Conservation (phyloP, 768 basidiomycete genomes). For the Kwoniella pini region DNA sequence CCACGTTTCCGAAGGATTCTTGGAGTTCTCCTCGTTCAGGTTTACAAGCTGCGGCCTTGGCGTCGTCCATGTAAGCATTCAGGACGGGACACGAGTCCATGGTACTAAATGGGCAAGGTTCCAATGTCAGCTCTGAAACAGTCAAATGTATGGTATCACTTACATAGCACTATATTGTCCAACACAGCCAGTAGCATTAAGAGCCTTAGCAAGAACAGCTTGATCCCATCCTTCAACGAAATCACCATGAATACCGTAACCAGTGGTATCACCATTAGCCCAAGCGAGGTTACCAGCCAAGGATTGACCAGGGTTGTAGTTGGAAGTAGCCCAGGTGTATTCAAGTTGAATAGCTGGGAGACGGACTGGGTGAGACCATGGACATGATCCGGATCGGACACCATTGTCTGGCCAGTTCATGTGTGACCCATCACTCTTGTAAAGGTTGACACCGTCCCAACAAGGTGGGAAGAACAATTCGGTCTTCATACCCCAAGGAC, state of each 20-base stretch:
- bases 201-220: conserved; percentile 62
- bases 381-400: conserved; percentile 24
- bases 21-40: conserved; percentile 34
- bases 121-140: neutral
- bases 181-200: conserved; percentile 55
- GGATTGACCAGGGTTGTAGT: conserved; percentile 49
- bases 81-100: conserved; percentile 26
- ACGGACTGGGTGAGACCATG: conserved; percentile 45
- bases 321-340: conserved; percentile 33
- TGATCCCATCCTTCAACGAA: conserved; percentile 60
- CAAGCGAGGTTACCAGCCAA: conserved; percentile 43
- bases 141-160: neutral
- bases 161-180: conserved; percentile 24
- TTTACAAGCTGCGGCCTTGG: conserved; percentile 27
- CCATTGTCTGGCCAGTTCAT: conserved; percentile 36
- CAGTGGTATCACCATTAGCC: conserved; percentile 66
- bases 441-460: conserved; percentile 51
- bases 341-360: conserved; percentile 49
- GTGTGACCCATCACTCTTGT: conserved; percentile 39
- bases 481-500: conserved; percentile 41
- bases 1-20: conserved; percentile 29
- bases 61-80: conserved; percentile 25
- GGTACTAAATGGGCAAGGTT: conserved; percentile 1
- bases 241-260: conserved; percentile 60
- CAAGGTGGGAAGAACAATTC: conserved; percentile 42